Base-by-base conservation (phyloP, 1,139 yeast genomes). In the Sugiyamaella japonica region DNA sequence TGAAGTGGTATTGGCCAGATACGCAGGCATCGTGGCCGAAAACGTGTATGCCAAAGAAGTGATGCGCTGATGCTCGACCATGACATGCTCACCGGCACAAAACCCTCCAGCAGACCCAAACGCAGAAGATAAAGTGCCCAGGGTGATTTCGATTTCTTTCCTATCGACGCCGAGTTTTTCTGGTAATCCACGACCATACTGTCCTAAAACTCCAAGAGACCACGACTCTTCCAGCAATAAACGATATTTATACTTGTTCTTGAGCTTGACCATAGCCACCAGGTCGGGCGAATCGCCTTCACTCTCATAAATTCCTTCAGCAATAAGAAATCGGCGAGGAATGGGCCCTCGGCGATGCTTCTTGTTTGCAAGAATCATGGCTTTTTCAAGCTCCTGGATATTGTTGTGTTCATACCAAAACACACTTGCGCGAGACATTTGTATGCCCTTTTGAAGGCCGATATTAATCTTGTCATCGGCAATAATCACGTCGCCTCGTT, bases 41-140 rank as follows among this genome's bases (percentile, higher is more conserved):
- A 89, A 93, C 57, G 95, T 95, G 68, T 89, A 93, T 2, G 97
- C 97, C 62, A 80, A 78, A 8, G 96, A 88, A 32, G 90, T 88
- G 65, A 91, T 86, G 68, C 95, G 84, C 77, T 95, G 99, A 72
- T 93, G 97, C 63, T 85, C 87, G 44, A 91, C 83, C 91, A 93
- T 89, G 56, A 86, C 85, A 40, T 75, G 73, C 41, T 82, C 86
- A 57, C 98, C 99, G 25, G 89, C 89, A 68, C 96, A 93, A 71
- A 89, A 93, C 0, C 97, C 99, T 60, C 99, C 99, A 44, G 95
- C 85, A 8, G 95, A 79, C n/a, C 91, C 95, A 62, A 91, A 79
- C 0, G 96, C 78, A 43, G 79, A 79, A 10, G 97, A 95, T 77
- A 93, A 74, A 2, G 96, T 84, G 29, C 97, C 97, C 57, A 89